phyloP scores from a whole-genome alignment of 1,284 basidiomycete species.

The Sporisorium reilianum region DNA sequence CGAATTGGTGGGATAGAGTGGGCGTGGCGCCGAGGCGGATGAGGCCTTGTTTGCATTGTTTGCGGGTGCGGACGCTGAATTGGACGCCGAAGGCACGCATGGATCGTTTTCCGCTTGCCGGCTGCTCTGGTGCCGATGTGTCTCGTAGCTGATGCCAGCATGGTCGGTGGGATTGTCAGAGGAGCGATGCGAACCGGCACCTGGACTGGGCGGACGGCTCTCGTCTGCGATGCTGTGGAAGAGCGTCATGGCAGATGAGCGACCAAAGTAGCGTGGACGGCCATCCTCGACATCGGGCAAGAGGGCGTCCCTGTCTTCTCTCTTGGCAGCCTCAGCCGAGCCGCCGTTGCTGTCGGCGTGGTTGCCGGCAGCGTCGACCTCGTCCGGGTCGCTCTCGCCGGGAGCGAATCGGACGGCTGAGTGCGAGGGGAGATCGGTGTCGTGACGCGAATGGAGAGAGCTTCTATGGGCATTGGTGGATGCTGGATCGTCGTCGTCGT shows the following conservation, averaged over 20 bases:
- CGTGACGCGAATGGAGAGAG: constrained; percentile 12
- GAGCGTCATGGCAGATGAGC: constrained; percentile 51
- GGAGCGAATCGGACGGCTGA: constrained; percentile 19
- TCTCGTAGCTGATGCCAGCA: constrained; percentile 51
- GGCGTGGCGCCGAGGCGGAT: constrained; percentile 20
- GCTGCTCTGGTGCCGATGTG: constrained; percentile 20
- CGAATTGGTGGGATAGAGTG: constrained; percentile 58
- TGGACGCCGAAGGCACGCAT: not conserved
- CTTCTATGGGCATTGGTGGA: not conserved
- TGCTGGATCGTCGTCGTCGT: constrained; percentile 5
- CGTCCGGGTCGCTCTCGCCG: constrained; percentile 20
- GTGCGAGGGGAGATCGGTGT: constrained; percentile 21
- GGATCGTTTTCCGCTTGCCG: constrained; percentile 7
- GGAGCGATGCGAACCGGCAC: constrained; percentile 17
- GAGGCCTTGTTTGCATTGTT: constrained; percentile 3
- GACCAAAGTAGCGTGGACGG: constrained; percentile 58
- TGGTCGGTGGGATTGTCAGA: constrained; percentile 20
- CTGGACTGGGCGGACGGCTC: constrained; percentile 52
- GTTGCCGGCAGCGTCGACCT: constrained; percentile 6
- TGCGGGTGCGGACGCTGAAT: not conserved
- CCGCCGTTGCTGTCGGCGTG: not conserved
- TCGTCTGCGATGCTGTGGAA: constrained; percentile 52
- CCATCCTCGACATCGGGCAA: constrained; percentile 63
- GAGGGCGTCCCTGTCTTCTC: constrained; percentile 40
- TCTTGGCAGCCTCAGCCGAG: constrained; percentile 11